Conservation (phyloP, 441 rosid genomes). For the Biscutella laevigata region DNA sequence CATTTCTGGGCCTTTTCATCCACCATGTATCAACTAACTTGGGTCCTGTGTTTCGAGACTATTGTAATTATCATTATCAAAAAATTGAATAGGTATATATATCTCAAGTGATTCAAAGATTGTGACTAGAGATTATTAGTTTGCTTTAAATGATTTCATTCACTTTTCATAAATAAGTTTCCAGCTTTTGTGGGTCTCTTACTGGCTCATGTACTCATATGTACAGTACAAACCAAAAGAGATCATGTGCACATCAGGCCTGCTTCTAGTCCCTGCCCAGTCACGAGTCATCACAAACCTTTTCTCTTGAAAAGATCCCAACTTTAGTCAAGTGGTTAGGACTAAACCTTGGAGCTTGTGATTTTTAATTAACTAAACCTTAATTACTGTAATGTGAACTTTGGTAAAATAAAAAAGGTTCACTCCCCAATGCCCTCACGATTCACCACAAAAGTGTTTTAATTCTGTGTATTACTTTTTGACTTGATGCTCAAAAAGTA, state of each 20-base stretch:
- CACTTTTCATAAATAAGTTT: background rate
- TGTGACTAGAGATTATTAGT: conserved; percentile 25
- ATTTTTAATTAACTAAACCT: background rate
- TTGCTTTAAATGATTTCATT: conserved; percentile 26
- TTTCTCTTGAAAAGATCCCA: too few species aligned
- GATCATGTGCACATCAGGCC: conserved; percentile 16
- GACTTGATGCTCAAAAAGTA: conserved; percentile 18
- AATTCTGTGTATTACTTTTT: conserved; percentile 18
- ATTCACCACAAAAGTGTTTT: conserved; percentile 27
- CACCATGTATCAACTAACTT: conserved; percentile 15
- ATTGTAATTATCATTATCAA: conserved; percentile 21
- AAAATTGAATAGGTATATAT: conserved; percentile 17
- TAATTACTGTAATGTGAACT: conserved; percentile 16
- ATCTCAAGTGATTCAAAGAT: conserved; percentile 16
- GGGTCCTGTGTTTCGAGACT: conserved; percentile 19
- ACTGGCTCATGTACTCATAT: conserved; percentile 20
- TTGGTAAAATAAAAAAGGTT: conserved; percentile 17
- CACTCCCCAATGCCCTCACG: conserved; percentile 26
- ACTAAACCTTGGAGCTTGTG: conserved; percentile 12
- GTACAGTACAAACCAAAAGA: conserved; percentile 1
- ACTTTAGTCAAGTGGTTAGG: background rate
- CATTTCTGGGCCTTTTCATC: conserved; percentile 19
- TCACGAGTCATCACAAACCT: background rate
- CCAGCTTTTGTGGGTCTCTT: conserved; percentile 29
- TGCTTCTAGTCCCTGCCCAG: too few species aligned